phyloP scores from a whole-genome alignment of 306 rosid species.

The Sicyos edulis region DNA sequence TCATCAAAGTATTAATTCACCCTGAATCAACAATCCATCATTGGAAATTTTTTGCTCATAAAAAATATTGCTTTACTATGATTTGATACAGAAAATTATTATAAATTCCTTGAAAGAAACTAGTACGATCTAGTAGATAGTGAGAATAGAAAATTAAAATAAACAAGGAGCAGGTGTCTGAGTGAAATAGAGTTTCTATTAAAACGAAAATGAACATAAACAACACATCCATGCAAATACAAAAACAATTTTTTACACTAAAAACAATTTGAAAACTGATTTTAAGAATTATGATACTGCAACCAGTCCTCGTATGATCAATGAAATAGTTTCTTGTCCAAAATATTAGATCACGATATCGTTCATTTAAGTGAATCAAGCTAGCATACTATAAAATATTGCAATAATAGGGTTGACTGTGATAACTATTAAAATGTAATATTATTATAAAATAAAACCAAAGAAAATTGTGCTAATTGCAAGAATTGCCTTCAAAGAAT shows the following conservation, averaged over 20 bases:
- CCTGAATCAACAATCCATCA: too few species aligned
- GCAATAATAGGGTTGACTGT: neutral
- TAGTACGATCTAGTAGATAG: neutral
- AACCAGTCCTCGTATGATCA: neutral
- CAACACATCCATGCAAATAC: neutral
- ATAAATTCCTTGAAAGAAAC: conserved; percentile 5
- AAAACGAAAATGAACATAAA: neutral
- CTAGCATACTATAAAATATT: neutral
- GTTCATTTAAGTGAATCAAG: neutral
- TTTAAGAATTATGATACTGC: neutral
- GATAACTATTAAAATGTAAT: neutral
- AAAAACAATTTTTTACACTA: too few species aligned
- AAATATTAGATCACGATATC: neutral
- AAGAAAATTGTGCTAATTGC: neutral
- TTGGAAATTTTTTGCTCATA: too few species aligned
- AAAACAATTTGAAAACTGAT: neutral
- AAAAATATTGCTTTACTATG: neutral
- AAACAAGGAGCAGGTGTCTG: neutral
- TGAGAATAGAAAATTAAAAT: neutral
- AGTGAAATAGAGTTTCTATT: neutral
- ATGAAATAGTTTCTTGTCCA: conserved; percentile 4
- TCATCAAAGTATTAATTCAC: neutral
- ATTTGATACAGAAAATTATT: neutral
- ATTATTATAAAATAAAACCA: neutral
- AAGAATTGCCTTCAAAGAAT: neutral